These are phyloP conservation scores for Casuarina equisetifolia DNA, from an alignment of 306 rosid genomes.

Conservation along the genomic window DNA sequence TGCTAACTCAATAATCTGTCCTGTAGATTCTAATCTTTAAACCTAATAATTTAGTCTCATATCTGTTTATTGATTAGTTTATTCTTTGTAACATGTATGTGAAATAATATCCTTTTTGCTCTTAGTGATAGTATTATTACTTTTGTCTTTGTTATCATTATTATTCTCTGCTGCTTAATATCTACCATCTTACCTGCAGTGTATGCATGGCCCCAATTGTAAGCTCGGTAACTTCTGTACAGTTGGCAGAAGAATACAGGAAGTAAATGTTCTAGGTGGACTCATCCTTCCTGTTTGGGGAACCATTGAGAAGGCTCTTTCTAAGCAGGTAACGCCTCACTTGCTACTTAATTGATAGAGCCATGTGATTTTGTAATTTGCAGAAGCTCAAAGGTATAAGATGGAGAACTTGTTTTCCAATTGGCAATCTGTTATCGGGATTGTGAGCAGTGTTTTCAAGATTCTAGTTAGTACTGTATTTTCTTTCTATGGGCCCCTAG, in stretches of 20 bases:
- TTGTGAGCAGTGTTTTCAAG: background rate
- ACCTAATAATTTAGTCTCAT: background rate
- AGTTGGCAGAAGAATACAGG: conserved; percentile 95
- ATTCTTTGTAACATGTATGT: too few relatives aligned
- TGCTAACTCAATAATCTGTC: background rate
- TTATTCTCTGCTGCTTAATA: conserved; percentile 13
- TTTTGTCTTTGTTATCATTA: background rate
- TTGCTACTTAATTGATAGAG: background rate
- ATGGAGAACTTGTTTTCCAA: background rate
- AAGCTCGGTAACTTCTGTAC: conserved; percentile 86
- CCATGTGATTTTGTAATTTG: conserved; percentile 4
- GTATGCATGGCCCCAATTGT: conserved; percentile 99
- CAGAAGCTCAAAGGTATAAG: background rate
- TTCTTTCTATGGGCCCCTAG: background rate
- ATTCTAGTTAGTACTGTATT: background rate
- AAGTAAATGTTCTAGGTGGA: conserved; percentile 94
- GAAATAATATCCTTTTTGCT: too few relatives aligned
- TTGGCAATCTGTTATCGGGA: background rate
- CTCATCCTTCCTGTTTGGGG: conserved; percentile 99
- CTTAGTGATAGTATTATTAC: too few relatives aligned
- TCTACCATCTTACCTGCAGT: conserved; percentile 52
- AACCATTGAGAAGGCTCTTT: conserved; percentile 85
- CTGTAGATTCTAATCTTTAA: background rate
- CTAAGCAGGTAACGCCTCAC: conserved; percentile 73
- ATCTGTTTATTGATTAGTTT: too few relatives aligned